Base-by-base conservation (phyloP, 169 alveolate genomes). In the Plasmodium chabaudi region DNA sequence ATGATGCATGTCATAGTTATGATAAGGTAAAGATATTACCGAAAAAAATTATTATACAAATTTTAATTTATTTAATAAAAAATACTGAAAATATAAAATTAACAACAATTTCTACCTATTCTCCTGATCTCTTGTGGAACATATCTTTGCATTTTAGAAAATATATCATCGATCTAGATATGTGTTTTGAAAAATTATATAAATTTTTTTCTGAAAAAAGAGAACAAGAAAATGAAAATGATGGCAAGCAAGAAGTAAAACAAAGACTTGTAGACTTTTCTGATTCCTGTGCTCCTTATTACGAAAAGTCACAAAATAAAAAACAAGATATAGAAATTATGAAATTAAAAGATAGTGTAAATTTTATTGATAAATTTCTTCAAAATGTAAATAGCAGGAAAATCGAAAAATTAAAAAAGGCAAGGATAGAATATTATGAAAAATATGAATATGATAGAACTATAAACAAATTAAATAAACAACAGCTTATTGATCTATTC, bases 71-170 rank as follows among this genome's bases (percentile, higher is more conserved):
- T 49, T 39, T 82, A 15, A 67, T 82, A 72, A 21, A 60, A 70
- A 68, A 68, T 25, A 21, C 53, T 17, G 72, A 68, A 34, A 67
- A 23, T 55, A 34, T 69, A 15, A 82, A 57, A 23, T 61, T 82
- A 47, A 56, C 90, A 7, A 21, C 55, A 39, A 82, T 82, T 44
- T 82, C 86, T 19, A 82, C 53, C 9, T 82, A 67, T 68, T 49
- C 90, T 9, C 90, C 90, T 0, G 90, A 53, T 39, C 39, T 82
- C 1, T 61, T 82, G 1, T 82, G 90, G 90, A 82, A 82, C 53
- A 59, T 82, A 0, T 65, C 86, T 7, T 46, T 82, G 44, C 84
- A 82, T 47, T 82, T 82, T 72, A 82, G 57, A 68, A 44, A 56
- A 42, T 55, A 68, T 60, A 53, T 39, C 13, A n/a, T 55, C 27